phyloP scores from a whole-genome alignment of 2,329 filamentous ascomycete species.

The Fusarium chlamydosporum region DNA sequence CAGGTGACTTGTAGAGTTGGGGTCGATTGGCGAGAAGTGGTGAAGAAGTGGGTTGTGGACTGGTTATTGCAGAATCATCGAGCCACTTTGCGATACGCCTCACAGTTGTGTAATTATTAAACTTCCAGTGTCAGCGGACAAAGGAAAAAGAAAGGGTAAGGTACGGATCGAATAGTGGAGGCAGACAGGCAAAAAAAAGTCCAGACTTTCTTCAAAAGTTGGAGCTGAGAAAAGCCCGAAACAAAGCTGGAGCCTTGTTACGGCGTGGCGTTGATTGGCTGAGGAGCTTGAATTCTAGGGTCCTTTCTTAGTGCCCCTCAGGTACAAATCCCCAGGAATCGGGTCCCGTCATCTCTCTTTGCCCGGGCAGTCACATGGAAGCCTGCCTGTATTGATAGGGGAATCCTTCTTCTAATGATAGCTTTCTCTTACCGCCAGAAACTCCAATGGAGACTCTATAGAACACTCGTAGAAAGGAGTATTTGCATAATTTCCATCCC shows the following conservation, averaged over 20 bases:
- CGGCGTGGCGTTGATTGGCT: constrained; percentile 30
- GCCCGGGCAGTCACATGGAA: not conserved
- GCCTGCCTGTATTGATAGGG: not conserved
- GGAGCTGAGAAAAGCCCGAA: constrained; percentile 29
- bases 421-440: not conserved
- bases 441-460: too few species aligned
- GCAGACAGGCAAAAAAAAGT: constrained; percentile 2
- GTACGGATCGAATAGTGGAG: constrained; percentile 2
- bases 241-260: constrained; percentile 32
- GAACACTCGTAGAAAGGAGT: not conserved
- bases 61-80: constrained; percentile 52
- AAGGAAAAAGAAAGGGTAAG: constrained; percentile 27
- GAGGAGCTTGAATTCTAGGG: constrained; percentile 3
- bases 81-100: constrained; percentile 41
- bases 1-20: constrained; percentile 20
- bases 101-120: constrained; percentile 15
- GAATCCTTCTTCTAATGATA: not conserved
- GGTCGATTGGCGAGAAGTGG: constrained; percentile 35
- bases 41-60: constrained; percentile 49
- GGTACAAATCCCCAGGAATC: constrained; percentile 1
- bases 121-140: constrained; percentile 35
- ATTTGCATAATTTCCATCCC: constrained; percentile 2
- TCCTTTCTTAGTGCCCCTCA: constrained; percentile 7
- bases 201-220: constrained; percentile 7
- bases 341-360: not conserved